Evolutionary conservation across 257 asterid species (phyloP).

Genomic region (Nicotiana noctiflora): DNA sequence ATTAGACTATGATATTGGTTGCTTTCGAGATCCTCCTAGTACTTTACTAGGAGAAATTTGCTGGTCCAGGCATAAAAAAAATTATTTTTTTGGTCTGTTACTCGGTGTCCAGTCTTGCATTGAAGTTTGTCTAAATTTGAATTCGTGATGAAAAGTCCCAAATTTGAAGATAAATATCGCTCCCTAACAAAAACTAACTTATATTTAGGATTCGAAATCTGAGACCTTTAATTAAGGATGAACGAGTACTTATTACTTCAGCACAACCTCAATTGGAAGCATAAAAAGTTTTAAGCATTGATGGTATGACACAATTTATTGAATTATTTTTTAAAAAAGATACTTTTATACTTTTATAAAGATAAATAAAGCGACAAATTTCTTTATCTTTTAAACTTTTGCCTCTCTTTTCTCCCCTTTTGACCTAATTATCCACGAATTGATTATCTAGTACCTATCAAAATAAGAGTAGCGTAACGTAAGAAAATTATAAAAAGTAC

Average conservation of each 20-base stretch:
- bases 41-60: neutral
- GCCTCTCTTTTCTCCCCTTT: neutral
- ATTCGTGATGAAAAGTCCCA: accelerated
- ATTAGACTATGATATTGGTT: neutral
- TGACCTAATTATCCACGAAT: neutral
- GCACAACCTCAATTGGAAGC: no score
- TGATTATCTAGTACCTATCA: neutral
- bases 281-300: neutral
- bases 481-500: neutral
- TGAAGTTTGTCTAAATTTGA: no score
- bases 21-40: neutral
- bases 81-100: no score
- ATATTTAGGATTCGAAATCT: no score
- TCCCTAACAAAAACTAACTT: no score
- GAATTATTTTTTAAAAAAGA: neutral
- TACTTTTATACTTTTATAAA: neutral
- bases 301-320: neutral
- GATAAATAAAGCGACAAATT: neutral
- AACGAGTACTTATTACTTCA: no score
- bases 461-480: neutral
- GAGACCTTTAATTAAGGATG: no score
- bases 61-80: neutral
- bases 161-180: accelerated
- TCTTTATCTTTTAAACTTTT: neutral
- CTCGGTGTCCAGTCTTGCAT: accelerated